Evolutionary conservation across 306 rosid genomes (phyloP).

Genomic region (Cucurbita moschata): DNA sequence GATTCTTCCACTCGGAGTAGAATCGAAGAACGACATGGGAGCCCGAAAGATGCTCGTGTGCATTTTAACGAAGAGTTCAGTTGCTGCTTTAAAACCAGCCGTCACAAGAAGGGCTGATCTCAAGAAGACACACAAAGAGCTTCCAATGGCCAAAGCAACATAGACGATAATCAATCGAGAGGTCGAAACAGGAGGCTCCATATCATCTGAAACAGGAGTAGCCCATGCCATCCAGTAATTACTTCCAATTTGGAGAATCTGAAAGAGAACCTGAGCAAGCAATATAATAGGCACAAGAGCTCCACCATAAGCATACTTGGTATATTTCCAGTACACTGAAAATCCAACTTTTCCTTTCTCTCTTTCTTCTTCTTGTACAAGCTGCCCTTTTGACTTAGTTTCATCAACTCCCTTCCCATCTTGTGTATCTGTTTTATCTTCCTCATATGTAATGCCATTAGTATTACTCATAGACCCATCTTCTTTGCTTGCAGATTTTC

Average conservation of each 20-base stretch:
- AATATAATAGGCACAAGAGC: constrained; percentile 68
- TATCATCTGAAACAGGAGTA: constrained; percentile 50
- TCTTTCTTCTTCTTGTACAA: constrained; percentile 90
- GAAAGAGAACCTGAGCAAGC: constrained; percentile 49
- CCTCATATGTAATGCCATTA: constrained; percentile 18
- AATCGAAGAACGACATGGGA: constrained; percentile 81
- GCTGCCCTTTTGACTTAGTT: constrained; percentile 38
- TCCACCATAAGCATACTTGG: constrained; percentile 64
- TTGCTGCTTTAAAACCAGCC: constrained; percentile 58
- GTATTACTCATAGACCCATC: constrained; percentile 10
- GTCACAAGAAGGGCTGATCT: constrained; percentile 35
- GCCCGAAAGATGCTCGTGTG: constrained; percentile 62
- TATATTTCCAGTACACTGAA: constrained; percentile 57
- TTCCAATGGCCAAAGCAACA: constrained; percentile 55
- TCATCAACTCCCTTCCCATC: constrained; percentile 23
- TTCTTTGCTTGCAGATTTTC: constrained; percentile 12
- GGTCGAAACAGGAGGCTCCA: constrained; percentile 28
- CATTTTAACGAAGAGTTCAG: constrained; percentile 65
- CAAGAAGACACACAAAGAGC: constrained; percentile 41
- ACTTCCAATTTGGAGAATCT: constrained; percentile 74
- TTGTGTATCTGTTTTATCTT: constrained; percentile 16
- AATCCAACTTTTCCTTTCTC: constrained; percentile 72
- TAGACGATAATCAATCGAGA: constrained; percentile 40
- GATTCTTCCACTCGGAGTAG: constrained; percentile 82
- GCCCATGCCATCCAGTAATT: constrained; percentile 97